Percentiles rank a stretch among this genome's conserved stretches.
phyloP scores from a whole-genome alignment of 2,329 filamentous ascomycete genomes.

The Fusarium anguioides region DNA sequence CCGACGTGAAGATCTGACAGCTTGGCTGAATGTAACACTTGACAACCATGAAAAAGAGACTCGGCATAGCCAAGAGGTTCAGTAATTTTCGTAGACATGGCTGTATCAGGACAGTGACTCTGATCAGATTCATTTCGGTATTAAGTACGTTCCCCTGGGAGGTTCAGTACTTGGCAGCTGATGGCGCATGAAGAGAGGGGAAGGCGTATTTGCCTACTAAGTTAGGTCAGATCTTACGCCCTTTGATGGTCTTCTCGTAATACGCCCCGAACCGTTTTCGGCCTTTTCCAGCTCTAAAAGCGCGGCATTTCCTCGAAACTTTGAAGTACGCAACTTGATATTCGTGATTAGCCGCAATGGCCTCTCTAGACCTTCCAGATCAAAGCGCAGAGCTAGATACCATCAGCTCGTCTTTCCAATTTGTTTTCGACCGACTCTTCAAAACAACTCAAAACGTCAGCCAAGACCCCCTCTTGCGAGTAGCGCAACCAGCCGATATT shows the following conservation, averaged over 20 bases:
- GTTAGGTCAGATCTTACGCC: neutral
- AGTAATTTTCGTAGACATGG: neutral
- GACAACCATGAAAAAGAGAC: neutral
- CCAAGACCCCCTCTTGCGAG: neutral
- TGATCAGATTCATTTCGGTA: accelerated
- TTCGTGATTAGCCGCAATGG: neutral
- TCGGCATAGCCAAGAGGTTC: too few species aligned
- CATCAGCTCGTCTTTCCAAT: slow-evolving; percentile 3
- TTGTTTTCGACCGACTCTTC: slow-evolving; percentile 4
- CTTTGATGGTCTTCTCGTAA: neutral
- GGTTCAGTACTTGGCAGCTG: neutral
- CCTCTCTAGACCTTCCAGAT: neutral
- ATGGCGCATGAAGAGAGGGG: slow-evolving; percentile 8
- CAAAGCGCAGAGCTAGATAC: neutral
- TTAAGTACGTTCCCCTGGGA: too few species aligned
- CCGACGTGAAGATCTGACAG: neutral
- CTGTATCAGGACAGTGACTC: neutral
- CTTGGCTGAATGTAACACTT: neutral
- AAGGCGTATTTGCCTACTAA: neutral
- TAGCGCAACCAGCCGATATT: neutral
- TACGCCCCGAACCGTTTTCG: neutral
- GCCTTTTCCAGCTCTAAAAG: neutral
- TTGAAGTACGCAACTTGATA: accelerated
- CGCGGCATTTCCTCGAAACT: accelerated
- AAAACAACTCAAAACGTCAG: slow-evolving; percentile 1